phyloP scores from a whole-genome alignment of 225 moss, liverwort and hornwort species.

The Rhytidiadelphus loreus region DNA sequence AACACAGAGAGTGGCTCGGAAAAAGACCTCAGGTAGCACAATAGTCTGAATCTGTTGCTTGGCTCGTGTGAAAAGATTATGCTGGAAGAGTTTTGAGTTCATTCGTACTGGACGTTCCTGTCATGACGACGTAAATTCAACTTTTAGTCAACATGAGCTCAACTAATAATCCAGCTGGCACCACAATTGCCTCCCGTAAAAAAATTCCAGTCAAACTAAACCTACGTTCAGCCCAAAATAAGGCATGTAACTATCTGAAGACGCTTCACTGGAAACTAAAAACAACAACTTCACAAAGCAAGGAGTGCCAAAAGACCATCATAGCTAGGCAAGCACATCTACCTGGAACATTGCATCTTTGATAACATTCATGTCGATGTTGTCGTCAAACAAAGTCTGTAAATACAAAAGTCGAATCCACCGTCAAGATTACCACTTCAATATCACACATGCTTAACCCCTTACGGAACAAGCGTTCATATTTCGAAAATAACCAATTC shows the following conservation, averaged over 20 bases:
- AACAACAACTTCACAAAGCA: background rate
- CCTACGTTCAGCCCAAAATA: background rate
- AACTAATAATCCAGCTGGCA: background rate
- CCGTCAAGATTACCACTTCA: background rate
- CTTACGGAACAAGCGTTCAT: background rate
- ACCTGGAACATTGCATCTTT: slow-evolving; percentile 69
- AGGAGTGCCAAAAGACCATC: background rate
- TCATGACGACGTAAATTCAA: background rate
- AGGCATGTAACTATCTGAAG: background rate
- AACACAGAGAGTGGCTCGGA: background rate
- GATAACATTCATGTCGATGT: slow-evolving; percentile 59
- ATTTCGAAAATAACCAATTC: background rate
- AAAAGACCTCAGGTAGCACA: slow-evolving; percentile 80
- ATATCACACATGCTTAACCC: background rate
- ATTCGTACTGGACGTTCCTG: slow-evolving; percentile 83
- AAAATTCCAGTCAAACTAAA: background rate
- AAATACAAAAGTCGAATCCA: background rate
- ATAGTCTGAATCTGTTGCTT: slow-evolving; percentile 71
- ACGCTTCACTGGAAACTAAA: background rate
- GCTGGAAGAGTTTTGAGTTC: slow-evolving; percentile 86
- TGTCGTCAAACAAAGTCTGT: slow-evolving; percentile 74
- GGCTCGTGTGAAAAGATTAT: slow-evolving; percentile 69
- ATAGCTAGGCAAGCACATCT: background rate
- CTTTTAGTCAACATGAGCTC: background rate
- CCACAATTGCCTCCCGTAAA: background rate